Percentiles rank a stretch among this genome's conserved stretches.
phyloP scores from a whole-genome alignment of 2,329 filamentous ascomycete species.

The Trichoderma cornu-damae region DNA sequence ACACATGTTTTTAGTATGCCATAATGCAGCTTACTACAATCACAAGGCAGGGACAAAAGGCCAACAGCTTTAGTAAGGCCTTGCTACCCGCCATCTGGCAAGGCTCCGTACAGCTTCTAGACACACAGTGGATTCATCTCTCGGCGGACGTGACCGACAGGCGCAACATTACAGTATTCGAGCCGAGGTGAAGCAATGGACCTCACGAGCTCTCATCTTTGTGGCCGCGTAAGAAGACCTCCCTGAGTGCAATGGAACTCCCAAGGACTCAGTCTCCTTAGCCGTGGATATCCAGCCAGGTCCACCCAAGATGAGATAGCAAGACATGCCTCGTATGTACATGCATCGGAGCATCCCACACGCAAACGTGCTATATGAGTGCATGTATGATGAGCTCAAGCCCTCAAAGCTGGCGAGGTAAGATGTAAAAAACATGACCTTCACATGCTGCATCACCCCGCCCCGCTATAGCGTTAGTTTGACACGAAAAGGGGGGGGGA shows the following conservation, averaged over 20 bases:
- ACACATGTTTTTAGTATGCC: not conserved
- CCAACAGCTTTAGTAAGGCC: not conserved
- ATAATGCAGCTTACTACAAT: conserved; percentile 14
- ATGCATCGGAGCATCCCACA: not conserved
- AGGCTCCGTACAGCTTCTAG: not conserved
- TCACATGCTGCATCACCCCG: not conserved
- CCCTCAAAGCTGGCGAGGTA: not conserved
- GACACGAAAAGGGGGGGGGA: too few species aligned
- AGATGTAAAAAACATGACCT: not conserved
- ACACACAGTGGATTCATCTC: not conserved
- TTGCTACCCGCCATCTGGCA: not conserved
- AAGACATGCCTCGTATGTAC: not conserved
- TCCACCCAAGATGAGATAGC: not conserved
- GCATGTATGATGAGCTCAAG: not conserved
- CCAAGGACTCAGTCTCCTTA: not conserved
- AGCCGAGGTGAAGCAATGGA: not conserved
- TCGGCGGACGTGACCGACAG: not conserved
- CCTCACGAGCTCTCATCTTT: too few species aligned
- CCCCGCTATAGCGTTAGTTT: not conserved
- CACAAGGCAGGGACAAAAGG: not conserved
- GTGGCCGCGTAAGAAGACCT: not conserved
- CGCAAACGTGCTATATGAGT: not conserved
- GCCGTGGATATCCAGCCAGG: not conserved
- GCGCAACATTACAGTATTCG: not conserved
- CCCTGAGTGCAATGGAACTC: not conserved